Conservation (phyloP, 1,139 yeast genomes). For the Nakaseomyces uthaithaninus region DNA sequence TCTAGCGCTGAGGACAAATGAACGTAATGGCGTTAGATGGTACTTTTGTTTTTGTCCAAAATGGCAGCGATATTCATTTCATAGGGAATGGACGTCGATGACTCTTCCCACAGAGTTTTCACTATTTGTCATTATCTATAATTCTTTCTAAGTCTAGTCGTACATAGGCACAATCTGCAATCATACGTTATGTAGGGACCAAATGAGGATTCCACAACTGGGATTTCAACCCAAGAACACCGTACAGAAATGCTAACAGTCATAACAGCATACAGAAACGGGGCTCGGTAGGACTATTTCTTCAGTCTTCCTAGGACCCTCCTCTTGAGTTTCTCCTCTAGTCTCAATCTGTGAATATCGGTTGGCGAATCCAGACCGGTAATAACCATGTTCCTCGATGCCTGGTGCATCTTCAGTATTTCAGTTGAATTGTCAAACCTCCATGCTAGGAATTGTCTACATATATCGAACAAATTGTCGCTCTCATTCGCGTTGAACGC, state of each 20-base stretch:
- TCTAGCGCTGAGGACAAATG: neutral
- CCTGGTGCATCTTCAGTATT: slow-evolving; percentile 5
- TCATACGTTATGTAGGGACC: too few relatives aligned
- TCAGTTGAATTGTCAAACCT: slow-evolving; percentile 12
- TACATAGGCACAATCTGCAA: too few relatives aligned
- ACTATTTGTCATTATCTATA: too few relatives aligned
- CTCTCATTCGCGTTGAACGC: slow-evolving; percentile 20
- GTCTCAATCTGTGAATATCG: slow-evolving; percentile 21
- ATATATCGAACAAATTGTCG: slow-evolving; percentile 15
- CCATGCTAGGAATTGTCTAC: slow-evolving; percentile 14
- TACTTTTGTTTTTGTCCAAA: too few relatives aligned
- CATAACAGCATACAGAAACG: neutral
- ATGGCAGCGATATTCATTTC: too few relatives aligned
- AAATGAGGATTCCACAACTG: too few relatives aligned
- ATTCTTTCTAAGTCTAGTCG: too few relatives aligned
- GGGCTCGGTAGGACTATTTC: neutral
- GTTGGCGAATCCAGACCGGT: slow-evolving; percentile 5
- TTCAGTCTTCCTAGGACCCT: slow-evolving; percentile 11
- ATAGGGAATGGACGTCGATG: too few relatives aligned
- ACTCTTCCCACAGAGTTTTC: too few relatives aligned
- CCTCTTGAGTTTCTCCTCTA: slow-evolving; percentile 20
- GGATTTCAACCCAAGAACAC: too few relatives aligned
- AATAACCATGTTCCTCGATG: slow-evolving; percentile 1
- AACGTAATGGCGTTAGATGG: too few relatives aligned
- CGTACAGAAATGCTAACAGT: neutral